These are phyloP conservation scores for Mycosphaerella arachidis DNA, from an alignment of 2,329 filamentous ascomycete genomes.

Conservation along the genomic window DNA sequence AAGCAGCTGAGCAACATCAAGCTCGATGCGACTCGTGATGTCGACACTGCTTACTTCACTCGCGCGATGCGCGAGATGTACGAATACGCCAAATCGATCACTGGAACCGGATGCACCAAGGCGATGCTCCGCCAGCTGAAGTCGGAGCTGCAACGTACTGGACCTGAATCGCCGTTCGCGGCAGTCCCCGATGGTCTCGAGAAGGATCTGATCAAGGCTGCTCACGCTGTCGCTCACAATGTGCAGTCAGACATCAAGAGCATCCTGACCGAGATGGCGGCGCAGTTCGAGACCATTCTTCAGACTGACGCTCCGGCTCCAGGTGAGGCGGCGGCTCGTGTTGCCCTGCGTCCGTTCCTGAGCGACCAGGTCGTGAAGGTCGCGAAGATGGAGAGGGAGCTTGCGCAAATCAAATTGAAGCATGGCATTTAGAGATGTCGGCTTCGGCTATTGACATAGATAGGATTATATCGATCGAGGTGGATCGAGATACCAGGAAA, in stretches of 20 bases:
- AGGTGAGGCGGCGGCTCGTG: background rate
- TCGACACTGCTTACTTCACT: slow-evolving; percentile 15
- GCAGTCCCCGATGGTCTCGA: background rate
- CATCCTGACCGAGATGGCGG: slow-evolving; percentile 4
- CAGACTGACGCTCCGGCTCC: background rate
- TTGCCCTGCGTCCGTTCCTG: background rate
- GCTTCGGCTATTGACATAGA: no score
- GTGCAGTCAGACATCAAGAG: slow-evolving; percentile 6
- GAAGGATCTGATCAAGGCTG: background rate
- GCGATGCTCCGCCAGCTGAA: background rate
- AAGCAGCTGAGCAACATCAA: slow-evolving; percentile 13
- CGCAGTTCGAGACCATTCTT: slow-evolving; percentile 1
- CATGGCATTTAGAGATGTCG: no score
- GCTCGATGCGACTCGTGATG: slow-evolving; percentile 17
- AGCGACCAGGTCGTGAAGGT: background rate
- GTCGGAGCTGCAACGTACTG: background rate
- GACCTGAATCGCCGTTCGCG: background rate
- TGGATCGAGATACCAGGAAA: no score
- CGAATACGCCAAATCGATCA: slow-evolving; percentile 10
- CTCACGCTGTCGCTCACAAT: background rate
- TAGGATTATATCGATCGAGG: no score
- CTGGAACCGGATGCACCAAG: slow-evolving; percentile 6
- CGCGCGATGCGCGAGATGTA: slow-evolving; percentile 17
- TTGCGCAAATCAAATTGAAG: slow-evolving; percentile 11
- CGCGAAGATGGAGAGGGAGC: slow-evolving; percentile 4